Conservation (phyloP, 306 rosid species). For the Purshia tridentata region DNA sequence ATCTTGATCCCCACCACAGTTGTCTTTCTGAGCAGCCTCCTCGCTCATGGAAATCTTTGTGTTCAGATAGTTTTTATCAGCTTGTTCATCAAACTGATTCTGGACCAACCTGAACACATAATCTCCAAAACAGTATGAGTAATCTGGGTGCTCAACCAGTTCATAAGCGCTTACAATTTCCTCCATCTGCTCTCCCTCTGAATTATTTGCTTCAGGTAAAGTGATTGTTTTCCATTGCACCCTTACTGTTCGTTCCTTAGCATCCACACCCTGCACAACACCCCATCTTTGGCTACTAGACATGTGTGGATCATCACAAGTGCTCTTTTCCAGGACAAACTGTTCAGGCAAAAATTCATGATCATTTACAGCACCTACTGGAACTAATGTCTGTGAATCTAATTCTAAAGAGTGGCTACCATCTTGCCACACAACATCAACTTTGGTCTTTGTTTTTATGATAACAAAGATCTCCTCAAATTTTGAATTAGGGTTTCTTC, state of each 20-base stretch:
- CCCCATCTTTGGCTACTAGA: constrained; percentile 73
- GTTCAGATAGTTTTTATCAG: constrained; percentile 33
- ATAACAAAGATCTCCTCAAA: constrained; percentile 54
- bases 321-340: constrained; percentile 73
- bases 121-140: constrained; percentile 73
- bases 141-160: constrained; percentile 86
- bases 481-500: constrained; percentile 39
- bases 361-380: constrained; percentile 62
- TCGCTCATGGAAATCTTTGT: constrained; percentile 31
- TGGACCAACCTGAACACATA: constrained; percentile 68
- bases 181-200: constrained; percentile 45
- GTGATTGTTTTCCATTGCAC: constrained; percentile 63
- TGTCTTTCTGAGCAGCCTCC: constrained; percentile 39
- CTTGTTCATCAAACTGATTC: constrained; percentile 49
- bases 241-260: constrained; percentile 77
- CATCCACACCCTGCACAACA: constrained; percentile 74
- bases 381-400: constrained; percentile 62
- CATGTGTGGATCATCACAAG: constrained; percentile 60
- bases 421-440: constrained; percentile 85
- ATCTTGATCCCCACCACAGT: constrained; percentile 33
- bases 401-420: constrained; percentile 58
- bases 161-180: constrained; percentile 93
- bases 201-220: constrained; percentile 31
- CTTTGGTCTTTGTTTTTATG: constrained; percentile 77
- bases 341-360: constrained; percentile 95